Conservation (phyloP, 2,329 filamentous ascomycete species). For the Furcasterigmium sp. region DNA sequence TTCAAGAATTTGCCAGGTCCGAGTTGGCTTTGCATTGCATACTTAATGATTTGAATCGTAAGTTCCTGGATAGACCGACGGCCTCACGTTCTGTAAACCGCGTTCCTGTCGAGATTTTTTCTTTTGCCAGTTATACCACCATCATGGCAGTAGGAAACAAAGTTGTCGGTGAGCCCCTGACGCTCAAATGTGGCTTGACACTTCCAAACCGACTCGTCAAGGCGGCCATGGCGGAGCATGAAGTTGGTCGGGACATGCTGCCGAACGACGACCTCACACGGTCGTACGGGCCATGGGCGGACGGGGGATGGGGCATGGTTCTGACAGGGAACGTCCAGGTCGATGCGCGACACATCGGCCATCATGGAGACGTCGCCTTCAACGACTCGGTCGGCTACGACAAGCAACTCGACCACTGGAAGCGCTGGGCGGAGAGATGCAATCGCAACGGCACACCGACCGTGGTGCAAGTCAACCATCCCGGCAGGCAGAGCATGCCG, state of each 20-base stretch:
- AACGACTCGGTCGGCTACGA: conserved; percentile 20
- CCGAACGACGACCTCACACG: conserved; percentile 35
- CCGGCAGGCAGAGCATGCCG: conserved; percentile 36
- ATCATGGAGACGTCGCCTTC: conserved; percentile 25
- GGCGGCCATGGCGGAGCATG: conserved; percentile 43
- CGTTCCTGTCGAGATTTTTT: no score
- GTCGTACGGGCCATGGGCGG: conserved; percentile 48
- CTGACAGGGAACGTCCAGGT: conserved; percentile 45
- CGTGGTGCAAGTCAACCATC: conserved; percentile 41
- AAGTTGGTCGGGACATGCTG: conserved; percentile 33
- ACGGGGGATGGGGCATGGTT: conserved; percentile 47
- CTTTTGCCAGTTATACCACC: background rate
- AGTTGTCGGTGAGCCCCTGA: conserved; percentile 27
- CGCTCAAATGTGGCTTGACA: conserved; percentile 48
- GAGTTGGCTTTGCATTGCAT: no score
- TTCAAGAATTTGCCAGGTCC: no score
- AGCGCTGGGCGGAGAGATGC: conserved; percentile 24
- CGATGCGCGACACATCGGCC: conserved; percentile 30
- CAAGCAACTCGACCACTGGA: conserved; percentile 28
- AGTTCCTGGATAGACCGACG: no score
- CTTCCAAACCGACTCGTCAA: conserved; percentile 50
- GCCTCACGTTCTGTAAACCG: no score
- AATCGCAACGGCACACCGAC: conserved; percentile 27
- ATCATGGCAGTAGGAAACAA: background rate
- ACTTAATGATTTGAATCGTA: no score